Evolutionary conservation across 805 yeast genomes (phyloP).

Genomic region (Candida orba): DNA sequence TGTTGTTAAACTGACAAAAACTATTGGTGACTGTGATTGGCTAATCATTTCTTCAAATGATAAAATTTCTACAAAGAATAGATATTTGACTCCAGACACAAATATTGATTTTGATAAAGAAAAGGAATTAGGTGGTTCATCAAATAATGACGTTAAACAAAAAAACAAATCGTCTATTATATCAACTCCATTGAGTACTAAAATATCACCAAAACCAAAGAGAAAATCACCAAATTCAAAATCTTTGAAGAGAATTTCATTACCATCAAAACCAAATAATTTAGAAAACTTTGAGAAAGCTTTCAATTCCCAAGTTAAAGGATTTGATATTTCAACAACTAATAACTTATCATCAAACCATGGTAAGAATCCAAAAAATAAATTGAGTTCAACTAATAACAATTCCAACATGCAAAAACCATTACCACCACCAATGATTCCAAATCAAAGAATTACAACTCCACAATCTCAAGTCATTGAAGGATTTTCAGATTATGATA

Average conservation of each 20-base stretch:
- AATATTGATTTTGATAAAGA: constrained; percentile 15
- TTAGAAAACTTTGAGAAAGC: constrained; percentile 13
- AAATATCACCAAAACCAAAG: constrained; percentile 2
- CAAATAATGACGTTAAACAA: neutral
- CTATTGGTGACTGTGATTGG: constrained; percentile 35
- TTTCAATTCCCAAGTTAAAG: constrained; percentile 1
- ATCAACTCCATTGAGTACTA: constrained; percentile 1
- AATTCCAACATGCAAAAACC: constrained; percentile 4
- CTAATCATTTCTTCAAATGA: constrained; percentile 29
- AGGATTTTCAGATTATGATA: constrained; percentile 1
- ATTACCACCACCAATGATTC: constrained; percentile 16
- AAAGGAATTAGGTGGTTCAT: constrained; percentile 8
- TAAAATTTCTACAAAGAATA: constrained; percentile 22
- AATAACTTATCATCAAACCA: constrained; percentile 4
- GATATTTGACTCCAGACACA: constrained; percentile 21
- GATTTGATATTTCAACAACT: neutral
- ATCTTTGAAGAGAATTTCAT: constrained; percentile 17
- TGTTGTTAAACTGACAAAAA: constrained; percentile 28
- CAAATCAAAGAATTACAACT: constrained; percentile 17
- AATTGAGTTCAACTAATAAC: neutral
- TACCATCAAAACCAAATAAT: constrained; percentile 18
- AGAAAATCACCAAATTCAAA: constrained; percentile 6
- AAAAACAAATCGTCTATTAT: neutral
- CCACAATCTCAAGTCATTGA: constrained; percentile 15
- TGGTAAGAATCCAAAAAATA: constrained; percentile 1